Conservation (phyloP, 176 grass and related monocot genomes). For the Bolboschoenus planiculmis region DNA sequence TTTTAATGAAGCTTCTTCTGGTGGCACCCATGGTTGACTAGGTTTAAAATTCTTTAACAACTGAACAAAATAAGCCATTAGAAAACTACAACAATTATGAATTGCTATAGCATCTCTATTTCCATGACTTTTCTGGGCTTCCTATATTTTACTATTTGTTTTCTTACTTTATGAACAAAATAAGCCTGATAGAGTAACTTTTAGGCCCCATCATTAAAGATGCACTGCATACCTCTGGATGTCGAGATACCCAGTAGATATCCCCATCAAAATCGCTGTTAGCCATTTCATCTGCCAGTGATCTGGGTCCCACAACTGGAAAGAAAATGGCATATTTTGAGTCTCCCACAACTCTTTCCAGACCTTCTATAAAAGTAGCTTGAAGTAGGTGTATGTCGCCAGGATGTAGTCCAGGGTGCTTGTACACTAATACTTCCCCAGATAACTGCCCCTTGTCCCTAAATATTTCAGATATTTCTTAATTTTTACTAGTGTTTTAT, state of each 20-base stretch:
- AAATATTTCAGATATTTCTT: neutral
- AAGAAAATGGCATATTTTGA: constrained; percentile 46
- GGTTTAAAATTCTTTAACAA: constrained; percentile 30
- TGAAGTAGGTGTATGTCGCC: constrained; percentile 33
- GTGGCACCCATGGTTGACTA: constrained; percentile 26
- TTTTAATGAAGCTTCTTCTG: neutral
- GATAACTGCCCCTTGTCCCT: constrained; percentile 45
- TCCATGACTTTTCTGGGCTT: neutral
- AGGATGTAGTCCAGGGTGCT: constrained; percentile 40
- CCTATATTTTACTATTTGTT: neutral
- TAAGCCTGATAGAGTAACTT: neutral
- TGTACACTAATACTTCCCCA: constrained; percentile 41
- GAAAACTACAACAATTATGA: neutral
- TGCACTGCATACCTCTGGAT: constrained; percentile 25
- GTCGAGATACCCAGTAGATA: constrained; percentile 43
- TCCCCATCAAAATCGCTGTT: constrained; percentile 49
- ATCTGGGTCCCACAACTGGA: constrained; percentile 27
- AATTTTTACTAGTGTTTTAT: neutral
- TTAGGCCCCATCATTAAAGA: neutral
- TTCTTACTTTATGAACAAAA: neutral
- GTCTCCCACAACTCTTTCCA: constrained; percentile 35
- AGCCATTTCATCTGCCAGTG: constrained; percentile 43
- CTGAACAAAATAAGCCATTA: constrained; percentile 8
- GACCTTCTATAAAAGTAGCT: constrained; percentile 30
- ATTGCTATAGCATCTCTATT: neutral